These are phyloP conservation scores for Populus hybrid DNA, from an alignment of 441 rosid genomes.

Conservation along the genomic window DNA sequence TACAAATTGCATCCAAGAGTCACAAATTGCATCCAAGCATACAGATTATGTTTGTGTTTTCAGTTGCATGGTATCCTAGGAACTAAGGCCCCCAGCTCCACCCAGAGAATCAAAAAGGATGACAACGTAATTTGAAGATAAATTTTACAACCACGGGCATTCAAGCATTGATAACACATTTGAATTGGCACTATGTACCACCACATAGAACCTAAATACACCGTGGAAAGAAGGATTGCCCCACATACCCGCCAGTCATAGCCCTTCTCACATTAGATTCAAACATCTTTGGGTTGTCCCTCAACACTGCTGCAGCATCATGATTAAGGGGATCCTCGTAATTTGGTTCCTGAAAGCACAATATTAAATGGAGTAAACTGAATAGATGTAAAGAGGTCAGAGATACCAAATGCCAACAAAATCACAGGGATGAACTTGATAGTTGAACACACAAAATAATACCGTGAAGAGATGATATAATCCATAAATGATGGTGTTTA, in stretches of 20 bases:
- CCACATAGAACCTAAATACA: conserved; percentile 48
- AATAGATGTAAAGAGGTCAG: background rate
- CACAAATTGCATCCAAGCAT: conserved; percentile 7
- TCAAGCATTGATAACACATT: conserved; percentile 12
- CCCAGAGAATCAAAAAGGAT: conserved; percentile 22
- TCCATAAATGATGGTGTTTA: conserved; percentile 88
- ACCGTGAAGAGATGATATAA: conserved; percentile 92
- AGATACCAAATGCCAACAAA: conserved; percentile 7
- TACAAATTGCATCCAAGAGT: conserved; percentile 23
- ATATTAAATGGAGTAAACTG: background rate
- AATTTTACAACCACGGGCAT: conserved; percentile 31
- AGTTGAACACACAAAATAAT: conserved; percentile 6
- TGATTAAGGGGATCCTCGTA: conserved; percentile 91
- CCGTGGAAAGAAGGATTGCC: conserved; percentile 68
- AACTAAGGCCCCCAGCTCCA: conserved; percentile 24
- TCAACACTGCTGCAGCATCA: conserved; percentile 82
- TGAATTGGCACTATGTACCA: conserved; percentile 13
- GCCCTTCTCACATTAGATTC: conserved; percentile 80
- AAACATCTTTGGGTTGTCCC: conserved; percentile 76
- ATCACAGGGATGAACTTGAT: background rate
- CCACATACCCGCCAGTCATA: conserved; percentile 81
- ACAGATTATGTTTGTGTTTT: conserved; percentile 16
- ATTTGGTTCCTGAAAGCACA: conserved; percentile 67
- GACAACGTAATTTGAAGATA: conserved; percentile 21
- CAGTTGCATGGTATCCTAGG: conserved; percentile 21